Conservation (phyloP, 805 yeast species). For the Candida berthetii region DNA sequence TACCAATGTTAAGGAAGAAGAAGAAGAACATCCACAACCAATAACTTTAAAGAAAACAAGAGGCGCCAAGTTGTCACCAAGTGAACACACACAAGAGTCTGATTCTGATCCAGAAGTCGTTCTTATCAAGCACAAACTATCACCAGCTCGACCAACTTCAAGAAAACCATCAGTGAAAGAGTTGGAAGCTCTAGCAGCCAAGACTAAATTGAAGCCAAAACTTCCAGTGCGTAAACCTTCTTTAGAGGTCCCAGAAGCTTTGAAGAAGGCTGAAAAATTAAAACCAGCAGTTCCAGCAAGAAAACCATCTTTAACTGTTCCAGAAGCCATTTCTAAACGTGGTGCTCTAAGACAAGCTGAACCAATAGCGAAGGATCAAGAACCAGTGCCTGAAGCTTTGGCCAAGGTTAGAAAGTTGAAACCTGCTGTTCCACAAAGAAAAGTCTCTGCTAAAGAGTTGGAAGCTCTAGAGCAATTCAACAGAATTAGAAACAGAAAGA, state of each 20-base stretch:
- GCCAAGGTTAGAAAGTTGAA: constrained; percentile 5
- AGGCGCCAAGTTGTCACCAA: constrained; percentile 1
- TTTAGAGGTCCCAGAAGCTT: constrained; percentile 14
- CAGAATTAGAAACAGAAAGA: constrained; percentile 6
- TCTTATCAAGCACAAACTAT: constrained; percentile 1
- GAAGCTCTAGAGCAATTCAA: constrained; percentile 15
- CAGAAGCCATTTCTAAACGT: constrained; percentile 13
- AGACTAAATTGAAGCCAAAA: constrained; percentile 14
- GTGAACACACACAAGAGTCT: constrained; percentile 5
- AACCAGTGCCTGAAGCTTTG: constrained; percentile 9
- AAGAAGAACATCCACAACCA: constrained; percentile 4
- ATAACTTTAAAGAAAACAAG: constrained; percentile 14
- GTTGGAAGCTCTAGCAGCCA: neutral
- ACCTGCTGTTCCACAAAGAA: constrained; percentile 11
- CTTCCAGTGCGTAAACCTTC: constrained; percentile 13
- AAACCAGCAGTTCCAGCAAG: constrained; percentile 17
- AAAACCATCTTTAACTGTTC: constrained; percentile 13
- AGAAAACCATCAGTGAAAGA: constrained; percentile 5
- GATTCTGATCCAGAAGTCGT: neutral
- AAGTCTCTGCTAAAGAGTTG: constrained; percentile 10
- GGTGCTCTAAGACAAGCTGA: constrained; percentile 2
- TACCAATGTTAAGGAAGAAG: neutral
- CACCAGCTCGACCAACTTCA: constrained; percentile 1
- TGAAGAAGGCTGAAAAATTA: constrained; percentile 7
- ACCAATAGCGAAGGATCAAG: neutral